Evolutionary conservation across 2,329 filamentous ascomycete genomes (phyloP).

Genomic region (Didymella keratinophila): DNA sequence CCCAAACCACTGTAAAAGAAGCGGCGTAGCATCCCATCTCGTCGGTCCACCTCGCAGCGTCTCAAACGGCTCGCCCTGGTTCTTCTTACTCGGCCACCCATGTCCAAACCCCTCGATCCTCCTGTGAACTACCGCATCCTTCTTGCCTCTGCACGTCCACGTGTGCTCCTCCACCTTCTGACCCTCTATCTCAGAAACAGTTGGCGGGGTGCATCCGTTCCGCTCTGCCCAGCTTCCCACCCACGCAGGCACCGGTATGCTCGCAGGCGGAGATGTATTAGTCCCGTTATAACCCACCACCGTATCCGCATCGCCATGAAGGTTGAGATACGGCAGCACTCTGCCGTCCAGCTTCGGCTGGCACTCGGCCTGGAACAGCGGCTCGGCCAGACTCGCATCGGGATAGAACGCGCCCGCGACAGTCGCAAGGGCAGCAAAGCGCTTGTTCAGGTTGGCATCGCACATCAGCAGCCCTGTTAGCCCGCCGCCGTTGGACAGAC

Average conservation of each 20-base stretch:
- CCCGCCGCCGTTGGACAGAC: constrained; percentile 64
- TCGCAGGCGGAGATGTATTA: constrained; percentile 25
- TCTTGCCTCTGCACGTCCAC: constrained; percentile 28
- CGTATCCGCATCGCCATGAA: constrained; percentile 33
- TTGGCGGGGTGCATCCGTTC: constrained; percentile 17
- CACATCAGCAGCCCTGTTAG: constrained; percentile 58
- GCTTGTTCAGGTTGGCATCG: constrained; percentile 46
- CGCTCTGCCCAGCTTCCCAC: constrained; percentile 22
- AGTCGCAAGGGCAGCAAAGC: constrained; percentile 59
- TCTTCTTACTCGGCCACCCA: constrained; percentile 32
- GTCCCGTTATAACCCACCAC: constrained; percentile 36
- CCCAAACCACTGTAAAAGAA: constrained; percentile 32
- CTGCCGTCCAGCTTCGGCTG: constrained; percentile 9
- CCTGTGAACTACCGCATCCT: constrained; percentile 28
- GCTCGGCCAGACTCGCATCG: constrained; percentile 23
- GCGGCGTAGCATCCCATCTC: constrained; percentile 33
- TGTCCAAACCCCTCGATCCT: constrained; percentile 33
- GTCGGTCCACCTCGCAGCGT: constrained; percentile 28
- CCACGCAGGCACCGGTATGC: constrained; percentile 27
- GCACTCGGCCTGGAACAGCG: constrained; percentile 30
- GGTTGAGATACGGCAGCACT: constrained; percentile 28
- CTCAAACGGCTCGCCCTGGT: constrained; percentile 32
- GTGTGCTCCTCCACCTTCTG: constrained; percentile 21
- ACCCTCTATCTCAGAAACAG: constrained; percentile 7
- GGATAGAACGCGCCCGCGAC: constrained; percentile 56